A percentile compares a stretch with the other conserved stretches of the same genome.
These are phyloP conservation scores for Leishmania tropica DNA, from an alignment of 208 protist genomes.

Conservation along the genomic window DNA sequence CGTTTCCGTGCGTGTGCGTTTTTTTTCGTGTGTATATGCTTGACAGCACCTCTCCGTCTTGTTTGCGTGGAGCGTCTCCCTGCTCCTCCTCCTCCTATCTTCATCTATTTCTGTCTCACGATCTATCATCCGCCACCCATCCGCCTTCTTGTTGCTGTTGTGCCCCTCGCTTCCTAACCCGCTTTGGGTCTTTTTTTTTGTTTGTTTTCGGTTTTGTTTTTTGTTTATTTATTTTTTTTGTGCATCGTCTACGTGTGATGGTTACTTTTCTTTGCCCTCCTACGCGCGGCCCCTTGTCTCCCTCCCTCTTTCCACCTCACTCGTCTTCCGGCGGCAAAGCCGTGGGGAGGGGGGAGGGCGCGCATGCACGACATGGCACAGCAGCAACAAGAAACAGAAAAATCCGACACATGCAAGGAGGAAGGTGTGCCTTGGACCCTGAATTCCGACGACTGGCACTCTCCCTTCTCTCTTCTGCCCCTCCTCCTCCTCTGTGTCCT, in stretches of 20 bases:
- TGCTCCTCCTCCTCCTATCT: too few relatives aligned
- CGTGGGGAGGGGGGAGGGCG: not conserved
- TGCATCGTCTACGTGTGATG: not conserved
- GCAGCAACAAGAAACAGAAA: too few relatives aligned
- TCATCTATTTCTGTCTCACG: too few relatives aligned
- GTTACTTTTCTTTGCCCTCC: not conserved
- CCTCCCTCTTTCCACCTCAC: not conserved
- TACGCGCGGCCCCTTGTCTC: too few relatives aligned
- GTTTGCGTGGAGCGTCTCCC: too few relatives aligned
- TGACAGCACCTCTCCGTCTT: not conserved
- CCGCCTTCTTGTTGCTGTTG: not conserved
- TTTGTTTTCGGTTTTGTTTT: not conserved
- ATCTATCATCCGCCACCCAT: too few relatives aligned
- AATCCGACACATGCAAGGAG: too few relatives aligned
- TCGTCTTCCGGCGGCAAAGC: not conserved
- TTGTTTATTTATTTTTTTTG: too few relatives aligned
- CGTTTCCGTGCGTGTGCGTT: not conserved
- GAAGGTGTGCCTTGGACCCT: not conserved
- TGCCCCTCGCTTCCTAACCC: too few relatives aligned
- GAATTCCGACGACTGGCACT: not conserved
- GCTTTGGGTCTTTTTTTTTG: not conserved
- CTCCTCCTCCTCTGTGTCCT: not conserved
- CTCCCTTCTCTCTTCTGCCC: not conserved
- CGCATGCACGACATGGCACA: too few relatives aligned
- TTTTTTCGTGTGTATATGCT: not conserved